Percentiles rank a stretch among this genome's conserved stretches.
These are phyloP conservation scores for Ogataea sp. DNA, from an alignment of 805 yeast genomes.

Conservation along the genomic window DNA sequence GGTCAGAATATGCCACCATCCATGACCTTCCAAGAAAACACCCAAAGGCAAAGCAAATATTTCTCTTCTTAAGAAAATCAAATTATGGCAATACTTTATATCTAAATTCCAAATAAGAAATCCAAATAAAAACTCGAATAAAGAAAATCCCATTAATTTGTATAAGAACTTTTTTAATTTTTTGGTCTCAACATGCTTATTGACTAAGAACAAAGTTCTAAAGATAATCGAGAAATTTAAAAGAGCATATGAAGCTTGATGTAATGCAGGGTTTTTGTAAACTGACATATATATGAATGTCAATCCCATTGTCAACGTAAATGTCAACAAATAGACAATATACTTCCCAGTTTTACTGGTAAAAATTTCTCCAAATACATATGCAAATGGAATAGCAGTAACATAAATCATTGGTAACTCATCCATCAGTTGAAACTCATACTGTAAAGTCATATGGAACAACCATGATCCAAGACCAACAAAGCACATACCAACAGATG, in stretches of 20 bases:
- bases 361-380: constrained; percentile 13
- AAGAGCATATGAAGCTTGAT: constrained; percentile 73
- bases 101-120: constrained; percentile 82
- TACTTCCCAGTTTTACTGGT: background rate
- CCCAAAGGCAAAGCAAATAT: constrained; percentile 77
- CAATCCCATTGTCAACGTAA: constrained; percentile 28
- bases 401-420: constrained; percentile 97
- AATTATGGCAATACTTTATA: constrained; percentile 61
- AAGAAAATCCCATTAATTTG: constrained; percentile 50
- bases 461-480: constrained; percentile 93
- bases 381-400: constrained; percentile 74
- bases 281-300: constrained; percentile 57
- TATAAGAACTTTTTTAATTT: constrained; percentile 40
- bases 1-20: constrained; percentile 90
- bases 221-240: constrained; percentile 60
- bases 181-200: constrained; percentile 42
- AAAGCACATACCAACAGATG: constrained; percentile 67
- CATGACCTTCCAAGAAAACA: constrained; percentile 76
- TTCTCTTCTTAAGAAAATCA: constrained; percentile 49
- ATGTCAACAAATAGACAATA: constrained; percentile 10
- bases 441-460: constrained; percentile 88
- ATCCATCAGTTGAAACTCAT: constrained; percentile 81
- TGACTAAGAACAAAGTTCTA: constrained; percentile 45
- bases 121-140: constrained; percentile 57
- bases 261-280: constrained; percentile 70